These are phyloP conservation scores for Rhodofomes roseus DNA, from an alignment of 1,284 basidiomycete genomes.

Conservation along the genomic window DNA sequence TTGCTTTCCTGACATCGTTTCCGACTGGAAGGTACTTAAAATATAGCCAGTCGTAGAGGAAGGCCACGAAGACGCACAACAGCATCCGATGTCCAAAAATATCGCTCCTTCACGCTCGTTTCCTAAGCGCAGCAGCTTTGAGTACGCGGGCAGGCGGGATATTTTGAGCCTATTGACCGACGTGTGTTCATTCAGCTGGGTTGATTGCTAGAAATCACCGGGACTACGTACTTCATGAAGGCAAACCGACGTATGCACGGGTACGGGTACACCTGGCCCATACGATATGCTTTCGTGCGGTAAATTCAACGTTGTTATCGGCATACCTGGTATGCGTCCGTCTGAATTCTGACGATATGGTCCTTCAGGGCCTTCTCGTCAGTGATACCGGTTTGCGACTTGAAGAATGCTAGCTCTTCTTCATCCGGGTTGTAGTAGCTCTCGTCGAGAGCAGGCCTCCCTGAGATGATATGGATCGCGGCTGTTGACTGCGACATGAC, in stretches of 20 bases:
- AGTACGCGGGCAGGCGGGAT: constrained; percentile 11
- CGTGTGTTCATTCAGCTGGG: not conserved
- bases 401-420: constrained; percentile 15
- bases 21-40: constrained; percentile 29
- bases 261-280: constrained; percentile 11
- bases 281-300: not conserved
- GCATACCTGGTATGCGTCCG: constrained; percentile 13
- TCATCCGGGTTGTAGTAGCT: constrained; percentile 11
- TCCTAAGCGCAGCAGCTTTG: constrained; percentile 34
- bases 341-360: constrained; percentile 12
- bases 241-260: constrained; percentile 15
- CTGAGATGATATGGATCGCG: not conserved
- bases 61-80: constrained; percentile 34
- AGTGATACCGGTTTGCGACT: constrained; percentile 14
- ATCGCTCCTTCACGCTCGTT: constrained; percentile 36
- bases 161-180: constrained; percentile 12
- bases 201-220: not conserved
- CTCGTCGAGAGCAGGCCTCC: not conserved
- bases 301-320: no score
- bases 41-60: not conserved
- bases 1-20: constrained; percentile 37
- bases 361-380: constrained; percentile 14
- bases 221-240: constrained; percentile 10
- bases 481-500: not conserved
- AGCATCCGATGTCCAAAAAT: constrained; percentile 41